These are phyloP conservation scores for Nicotiana noctiflora DNA, from an alignment of 257 asterid genomes.

Conservation along the genomic window DNA sequence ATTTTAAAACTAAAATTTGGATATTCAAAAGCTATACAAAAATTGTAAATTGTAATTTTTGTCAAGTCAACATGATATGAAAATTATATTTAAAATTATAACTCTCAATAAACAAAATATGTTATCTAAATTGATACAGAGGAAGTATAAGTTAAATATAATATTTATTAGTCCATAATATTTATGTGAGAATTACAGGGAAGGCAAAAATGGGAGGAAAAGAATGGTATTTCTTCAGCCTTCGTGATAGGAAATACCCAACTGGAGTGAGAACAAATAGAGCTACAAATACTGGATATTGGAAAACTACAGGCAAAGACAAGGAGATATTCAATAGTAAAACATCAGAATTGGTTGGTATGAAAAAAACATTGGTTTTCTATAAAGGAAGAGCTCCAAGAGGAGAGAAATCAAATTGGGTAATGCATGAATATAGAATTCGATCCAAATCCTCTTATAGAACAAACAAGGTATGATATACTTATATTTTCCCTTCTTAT, in stretches of 20 bases:
- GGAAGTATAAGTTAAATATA: too few relatives aligned
- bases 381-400: slow-evolving; percentile 91
- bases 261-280: slow-evolving; percentile 90
- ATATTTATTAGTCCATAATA: neutral
- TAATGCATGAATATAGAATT: slow-evolving; percentile 91
- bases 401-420: slow-evolving; percentile 95
- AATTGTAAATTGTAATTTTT: too few relatives aligned
- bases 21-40: too few relatives aligned
- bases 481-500: too few relatives aligned
- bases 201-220: slow-evolving; percentile 95
- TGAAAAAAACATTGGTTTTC: slow-evolving; percentile 91
- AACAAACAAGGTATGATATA: slow-evolving; percentile 78
- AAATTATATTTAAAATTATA: too few relatives aligned
- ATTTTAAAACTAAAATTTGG: too few relatives aligned
- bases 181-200: slow-evolving; percentile 25
- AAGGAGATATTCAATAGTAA: slow-evolving; percentile 72
- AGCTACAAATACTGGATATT: slow-evolving; percentile 81
- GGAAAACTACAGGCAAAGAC: slow-evolving; percentile 95
- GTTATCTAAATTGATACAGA: too few relatives aligned
- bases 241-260: slow-evolving; percentile 80
- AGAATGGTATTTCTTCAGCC: slow-evolving; percentile 94
- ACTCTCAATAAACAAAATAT: too few relatives aligned
- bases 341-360: slow-evolving; percentile 67
- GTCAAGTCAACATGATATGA: too few relatives aligned
- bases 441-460: slow-evolving; percentile 71